Evolutionary conservation across 2,329 filamentous ascomycete species (phyloP).

Genomic region (Graphiopsis chlorocephala): DNA sequence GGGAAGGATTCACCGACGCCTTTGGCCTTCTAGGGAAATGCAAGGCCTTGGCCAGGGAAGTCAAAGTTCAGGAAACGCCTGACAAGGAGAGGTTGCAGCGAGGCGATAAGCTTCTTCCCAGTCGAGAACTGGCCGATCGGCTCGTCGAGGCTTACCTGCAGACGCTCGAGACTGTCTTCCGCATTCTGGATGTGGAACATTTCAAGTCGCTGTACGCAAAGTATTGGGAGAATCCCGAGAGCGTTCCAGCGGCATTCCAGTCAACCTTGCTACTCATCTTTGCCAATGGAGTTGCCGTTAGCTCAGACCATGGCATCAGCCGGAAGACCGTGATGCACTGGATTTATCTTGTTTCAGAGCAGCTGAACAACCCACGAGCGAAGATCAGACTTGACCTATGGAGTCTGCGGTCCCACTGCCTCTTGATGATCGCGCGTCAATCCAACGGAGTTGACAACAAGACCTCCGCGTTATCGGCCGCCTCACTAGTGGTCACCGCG

Average conservation of each 20-base stretch:
- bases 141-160: slow-evolving; percentile 9
- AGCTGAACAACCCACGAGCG: not conserved
- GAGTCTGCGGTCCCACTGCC: slow-evolving; percentile 8
- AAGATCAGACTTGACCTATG: slow-evolving; percentile 9
- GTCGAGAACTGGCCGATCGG: slow-evolving; percentile 3
- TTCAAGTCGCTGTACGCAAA: slow-evolving; percentile 5
- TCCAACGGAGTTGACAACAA: slow-evolving; percentile 7
- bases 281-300: slow-evolving; percentile 6
- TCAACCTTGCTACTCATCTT: slow-evolving; percentile 1
- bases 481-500: slow-evolving; percentile 2
- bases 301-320: not conserved
- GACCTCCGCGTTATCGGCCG: slow-evolving; percentile 5
- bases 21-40: slow-evolving; percentile 12
- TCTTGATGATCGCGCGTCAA: slow-evolving; percentile 10
- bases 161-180: not conserved
- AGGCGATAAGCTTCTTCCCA: slow-evolving; percentile 1
- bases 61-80: slow-evolving; percentile 7
- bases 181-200: slow-evolving; percentile 2
- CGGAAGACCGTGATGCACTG: slow-evolving; percentile 7
- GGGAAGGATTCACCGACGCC: slow-evolving; percentile 6
- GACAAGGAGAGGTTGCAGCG: slow-evolving; percentile 1
- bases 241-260: not conserved
- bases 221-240: slow-evolving; percentile 1
- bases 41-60: slow-evolving; percentile 10
- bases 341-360: not conserved